phyloP scores from a whole-genome alignment of 208 protist genomes.

The Acanthamoeba lenticulata region DNA sequence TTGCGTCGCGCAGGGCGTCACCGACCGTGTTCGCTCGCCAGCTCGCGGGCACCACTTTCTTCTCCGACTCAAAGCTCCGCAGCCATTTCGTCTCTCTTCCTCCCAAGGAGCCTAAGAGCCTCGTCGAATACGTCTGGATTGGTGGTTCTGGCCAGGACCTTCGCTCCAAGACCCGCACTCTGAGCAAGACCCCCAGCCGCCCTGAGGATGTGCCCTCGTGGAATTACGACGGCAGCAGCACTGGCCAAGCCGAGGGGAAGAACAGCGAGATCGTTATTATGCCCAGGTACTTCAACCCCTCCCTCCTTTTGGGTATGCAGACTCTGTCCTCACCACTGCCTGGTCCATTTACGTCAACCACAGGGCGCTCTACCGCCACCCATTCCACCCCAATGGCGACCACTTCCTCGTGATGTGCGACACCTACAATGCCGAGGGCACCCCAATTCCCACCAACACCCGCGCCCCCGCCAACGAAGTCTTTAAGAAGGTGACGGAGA shows the following conservation, averaged over 20 bases:
- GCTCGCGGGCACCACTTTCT: neutral
- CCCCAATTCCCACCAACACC: conserved; percentile 84
- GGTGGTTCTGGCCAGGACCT: conserved; percentile 84
- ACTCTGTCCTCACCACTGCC: conserved; percentile 43
- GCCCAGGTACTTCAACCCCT: neutral
- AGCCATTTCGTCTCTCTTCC: neutral
- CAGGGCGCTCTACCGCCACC: conserved; percentile 84
- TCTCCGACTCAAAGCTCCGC: conserved; percentile 20
- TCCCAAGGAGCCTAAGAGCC: neutral
- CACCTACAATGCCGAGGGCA: conserved; percentile 40
- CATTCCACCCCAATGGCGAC: conserved; percentile 47
- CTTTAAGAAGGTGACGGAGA: conserved; percentile 91
- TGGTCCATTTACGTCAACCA: conserved; percentile 78
- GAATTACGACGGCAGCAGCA: conserved; percentile 98
- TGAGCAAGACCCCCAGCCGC: conserved; percentile 71
- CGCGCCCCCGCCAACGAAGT: conserved; percentile 84
- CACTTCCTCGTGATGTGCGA: conserved; percentile 61
- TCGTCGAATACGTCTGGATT: conserved; percentile 83
- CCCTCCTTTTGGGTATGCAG: neutral
- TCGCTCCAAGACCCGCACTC: conserved; percentile 83
- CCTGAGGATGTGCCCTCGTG: conserved; percentile 91
- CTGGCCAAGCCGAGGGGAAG: conserved; percentile 72
- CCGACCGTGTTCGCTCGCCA: neutral
- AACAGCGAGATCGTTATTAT: conserved; percentile 42
- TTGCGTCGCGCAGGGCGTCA: neutral